phyloP scores from a whole-genome alignment of 495 filamentous ascomycete genomes.

The Hypomontagnella submonticulosa region DNA sequence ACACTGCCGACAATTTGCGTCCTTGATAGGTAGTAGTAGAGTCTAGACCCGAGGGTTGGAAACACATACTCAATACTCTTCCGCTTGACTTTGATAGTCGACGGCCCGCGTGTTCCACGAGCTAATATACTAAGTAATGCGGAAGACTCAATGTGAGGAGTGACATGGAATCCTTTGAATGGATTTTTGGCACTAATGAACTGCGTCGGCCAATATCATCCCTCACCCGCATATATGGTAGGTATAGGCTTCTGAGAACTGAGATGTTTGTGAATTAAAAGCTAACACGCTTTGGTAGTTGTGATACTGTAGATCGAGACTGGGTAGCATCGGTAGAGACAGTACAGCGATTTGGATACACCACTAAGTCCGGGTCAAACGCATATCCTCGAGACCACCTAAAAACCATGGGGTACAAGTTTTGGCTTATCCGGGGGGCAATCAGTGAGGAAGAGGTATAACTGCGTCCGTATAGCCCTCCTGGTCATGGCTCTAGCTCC shows the following conservation, averaged over 20 bases:
- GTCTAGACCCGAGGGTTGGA: not conserved
- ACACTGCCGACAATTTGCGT: constrained; percentile 18
- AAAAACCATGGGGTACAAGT: no score
- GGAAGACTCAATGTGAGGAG: not conserved
- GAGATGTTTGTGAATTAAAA: constrained; percentile 10
- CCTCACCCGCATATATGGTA: no score
- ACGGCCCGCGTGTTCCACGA: constrained; percentile 14
- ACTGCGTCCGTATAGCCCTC: no score
- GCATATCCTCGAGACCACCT: constrained; percentile 12
- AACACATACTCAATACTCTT: constrained; percentile 15
- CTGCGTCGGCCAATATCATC: constrained; percentile 4
- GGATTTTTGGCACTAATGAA: not conserved
- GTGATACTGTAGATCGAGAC: constrained; percentile 28
- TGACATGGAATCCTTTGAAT: constrained; percentile 5
- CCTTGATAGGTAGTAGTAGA: constrained; percentile 16
- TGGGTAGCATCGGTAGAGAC: constrained; percentile 19
- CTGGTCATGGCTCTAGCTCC: no score
- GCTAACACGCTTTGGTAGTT: constrained; percentile 9
- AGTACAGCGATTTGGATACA: constrained; percentile 11
- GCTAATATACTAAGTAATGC: not conserved
- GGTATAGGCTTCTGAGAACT: no score
- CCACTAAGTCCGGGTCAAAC: constrained; percentile 23
- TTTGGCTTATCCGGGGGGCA: no score
- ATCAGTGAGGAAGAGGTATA: no score
- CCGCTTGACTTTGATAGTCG: constrained; percentile 3